phyloP scores from a whole-genome alignment of 2,329 filamentous ascomycete genomes.

The Xylariaceae sp. region DNA sequence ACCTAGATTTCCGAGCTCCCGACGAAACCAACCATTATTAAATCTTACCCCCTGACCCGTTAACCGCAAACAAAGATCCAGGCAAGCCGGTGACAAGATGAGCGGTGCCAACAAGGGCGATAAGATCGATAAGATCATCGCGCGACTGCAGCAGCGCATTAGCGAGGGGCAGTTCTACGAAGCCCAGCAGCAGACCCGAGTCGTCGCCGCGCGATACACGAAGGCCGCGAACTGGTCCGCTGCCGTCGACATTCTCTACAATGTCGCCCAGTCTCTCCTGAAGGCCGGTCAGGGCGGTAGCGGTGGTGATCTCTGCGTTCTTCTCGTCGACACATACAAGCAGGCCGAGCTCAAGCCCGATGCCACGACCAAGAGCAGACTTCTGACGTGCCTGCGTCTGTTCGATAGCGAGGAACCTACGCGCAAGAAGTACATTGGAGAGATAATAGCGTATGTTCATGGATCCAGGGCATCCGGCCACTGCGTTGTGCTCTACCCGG shows the following conservation, averaged over 20 bases:
- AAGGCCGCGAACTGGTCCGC: constrained; percentile 80
- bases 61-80: background rate
- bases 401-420: constrained; percentile 83
- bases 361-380: constrained; percentile 63
- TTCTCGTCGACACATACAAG: constrained; percentile 85
- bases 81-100: constrained; percentile 9
- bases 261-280: constrained; percentile 77
- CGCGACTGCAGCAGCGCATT: constrained; percentile 77
- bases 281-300: constrained; percentile 91
- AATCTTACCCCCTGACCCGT: background rate
- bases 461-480: constrained; percentile 2
- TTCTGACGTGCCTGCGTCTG: constrained; percentile 72
- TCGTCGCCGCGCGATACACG: constrained; percentile 88
- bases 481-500: background rate
- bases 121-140: constrained; percentile 54
- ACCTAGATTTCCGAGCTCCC: background rate
- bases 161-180: constrained; percentile 92
- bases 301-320: constrained; percentile 81
- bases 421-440: constrained; percentile 84
- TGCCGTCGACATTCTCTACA: constrained; percentile 80
- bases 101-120: constrained; percentile 35
- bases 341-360: constrained; percentile 78
- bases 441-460: constrained; percentile 64
- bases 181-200: constrained; percentile 95
- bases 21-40: background rate